These are phyloP conservation scores for Neostapfia colusana DNA, from an alignment of 176 grass and related monocot genomes.

Conservation along the genomic window DNA sequence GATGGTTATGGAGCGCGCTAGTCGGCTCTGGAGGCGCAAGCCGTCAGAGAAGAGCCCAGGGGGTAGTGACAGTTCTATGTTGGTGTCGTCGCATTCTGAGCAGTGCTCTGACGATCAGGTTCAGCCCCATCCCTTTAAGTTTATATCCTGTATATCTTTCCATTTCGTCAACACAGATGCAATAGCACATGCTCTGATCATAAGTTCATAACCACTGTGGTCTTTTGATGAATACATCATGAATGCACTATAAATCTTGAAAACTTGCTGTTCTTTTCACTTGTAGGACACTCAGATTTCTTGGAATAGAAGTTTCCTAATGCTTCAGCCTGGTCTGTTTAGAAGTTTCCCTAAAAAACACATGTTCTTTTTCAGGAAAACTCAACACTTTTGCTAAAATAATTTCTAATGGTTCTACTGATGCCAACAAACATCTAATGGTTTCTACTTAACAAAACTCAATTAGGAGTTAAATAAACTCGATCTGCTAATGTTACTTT, in stretches of 20 bases:
- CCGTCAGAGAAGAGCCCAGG: constrained; percentile 67
- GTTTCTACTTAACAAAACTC: neutral
- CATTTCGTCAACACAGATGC: constrained; percentile 18
- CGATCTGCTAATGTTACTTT: neutral
- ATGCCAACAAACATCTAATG: neutral
- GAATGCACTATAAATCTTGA: neutral
- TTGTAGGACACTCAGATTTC: neutral
- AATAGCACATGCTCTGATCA: constrained; percentile 11
- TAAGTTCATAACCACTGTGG: neutral
- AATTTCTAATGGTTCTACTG: neutral
- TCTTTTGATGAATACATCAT: neutral
- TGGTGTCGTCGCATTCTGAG: constrained; percentile 49
- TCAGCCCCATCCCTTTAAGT: constrained; percentile 21
- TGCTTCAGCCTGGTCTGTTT: neutral
- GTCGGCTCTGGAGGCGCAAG: constrained; percentile 73
- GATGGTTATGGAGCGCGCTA: constrained; percentile 60
- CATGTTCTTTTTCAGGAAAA: constrained; percentile 6
- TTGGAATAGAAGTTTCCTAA: neutral
- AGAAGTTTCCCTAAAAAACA: neutral
- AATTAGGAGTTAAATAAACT: constrained; percentile 20
- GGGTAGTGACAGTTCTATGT: constrained; percentile 46
- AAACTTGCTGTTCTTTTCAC: neutral
- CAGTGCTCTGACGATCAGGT: constrained; percentile 65
- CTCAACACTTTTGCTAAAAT: constrained; percentile 20
- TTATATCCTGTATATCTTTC: constrained; percentile 15